Evolutionary conservation across 2,329 filamentous ascomycete genomes (phyloP), one percentile per base, ranked within the genome.

Genomic region (Magnaporthales sp.): DNA sequence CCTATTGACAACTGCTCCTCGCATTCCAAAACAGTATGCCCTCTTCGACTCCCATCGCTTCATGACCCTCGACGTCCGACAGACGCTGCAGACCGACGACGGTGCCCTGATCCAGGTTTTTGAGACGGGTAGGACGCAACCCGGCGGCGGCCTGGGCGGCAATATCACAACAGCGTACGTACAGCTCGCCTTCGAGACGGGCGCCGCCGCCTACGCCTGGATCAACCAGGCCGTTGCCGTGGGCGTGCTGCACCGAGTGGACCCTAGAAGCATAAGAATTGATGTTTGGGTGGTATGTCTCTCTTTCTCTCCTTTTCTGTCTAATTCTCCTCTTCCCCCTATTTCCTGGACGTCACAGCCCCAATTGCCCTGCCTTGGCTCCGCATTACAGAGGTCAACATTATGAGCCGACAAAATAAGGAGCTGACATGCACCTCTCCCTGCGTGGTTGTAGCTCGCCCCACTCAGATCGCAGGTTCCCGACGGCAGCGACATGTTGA

Each of bases 81-180:
- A 65, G 64, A 60, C 64, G 5, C 26, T 65, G 22, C 13, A 65
- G 64, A 65, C 64, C 26, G 64, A 65, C 64, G 64, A 65, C 64
- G 64, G 64, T 26, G 51, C 26, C 38, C 15, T 29, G 13, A 30
- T 65, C 24, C 64, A 60, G 7, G 64, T 65, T 2, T 65, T 30
- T 10, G 64, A 65, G 27, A 65, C 51, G 46, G 64, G 51, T 1
- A 24, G 26, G 8, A 58, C 46, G 19, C 64, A 65, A 5, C 24
- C 13, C 24, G 64, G 46, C 51, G 51, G 13, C 6, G 30, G 54
- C 2, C 54, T 13, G 13, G 30, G 61, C 4, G 27, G 6, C 31
- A 30, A 31, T 5, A 15, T 38, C n/a, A 38, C 30, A 9, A 65
- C 64, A n/a, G 51, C 64, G 27, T 54, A 30, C 22, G 27, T 65